Conservation (phyloP, 192 early-diverging fungal species). For the Rhizophagus clarus region DNA sequence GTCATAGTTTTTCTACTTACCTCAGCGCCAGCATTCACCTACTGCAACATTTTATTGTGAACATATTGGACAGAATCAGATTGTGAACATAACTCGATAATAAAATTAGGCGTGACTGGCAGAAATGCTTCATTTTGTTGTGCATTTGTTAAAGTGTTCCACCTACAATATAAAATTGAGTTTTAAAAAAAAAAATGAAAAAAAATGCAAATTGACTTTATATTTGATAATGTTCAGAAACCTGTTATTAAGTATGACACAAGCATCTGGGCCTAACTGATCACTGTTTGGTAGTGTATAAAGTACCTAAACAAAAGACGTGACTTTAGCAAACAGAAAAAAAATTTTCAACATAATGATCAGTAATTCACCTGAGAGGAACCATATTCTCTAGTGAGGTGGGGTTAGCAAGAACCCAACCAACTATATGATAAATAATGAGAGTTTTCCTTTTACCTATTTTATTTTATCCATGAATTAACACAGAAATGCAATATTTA, state of each 20-base stretch:
- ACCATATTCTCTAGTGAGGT: too few relatives aligned
- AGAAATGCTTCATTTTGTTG: neutral
- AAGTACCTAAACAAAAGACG: too few relatives aligned
- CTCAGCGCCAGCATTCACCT: neutral
- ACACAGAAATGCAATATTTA: too few relatives aligned
- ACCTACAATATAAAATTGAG: neutral
- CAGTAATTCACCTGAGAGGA: too few relatives aligned
- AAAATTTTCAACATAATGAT: too few relatives aligned
- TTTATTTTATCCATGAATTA: too few relatives aligned
- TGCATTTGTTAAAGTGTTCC: neutral
- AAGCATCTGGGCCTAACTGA: neutral
- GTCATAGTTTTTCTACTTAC: conserved; percentile 22
- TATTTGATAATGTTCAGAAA: neutral
- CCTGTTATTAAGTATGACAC: neutral
- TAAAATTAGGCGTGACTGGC: neutral
- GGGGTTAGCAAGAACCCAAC: too few relatives aligned
- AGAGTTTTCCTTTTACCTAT: too few relatives aligned
- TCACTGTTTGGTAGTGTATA: too few relatives aligned
- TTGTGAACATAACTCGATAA: conserved; percentile 8
- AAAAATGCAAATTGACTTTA: neutral
- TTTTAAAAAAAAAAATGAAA: too few relatives aligned
- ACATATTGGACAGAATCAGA: neutral
- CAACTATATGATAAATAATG: too few relatives aligned
- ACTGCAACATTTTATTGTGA: neutral
- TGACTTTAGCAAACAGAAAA: too few relatives aligned